Evolutionary conservation across 371 early-diverging fungal species (phyloP).

Genomic region (Mortierella sp.): DNA sequence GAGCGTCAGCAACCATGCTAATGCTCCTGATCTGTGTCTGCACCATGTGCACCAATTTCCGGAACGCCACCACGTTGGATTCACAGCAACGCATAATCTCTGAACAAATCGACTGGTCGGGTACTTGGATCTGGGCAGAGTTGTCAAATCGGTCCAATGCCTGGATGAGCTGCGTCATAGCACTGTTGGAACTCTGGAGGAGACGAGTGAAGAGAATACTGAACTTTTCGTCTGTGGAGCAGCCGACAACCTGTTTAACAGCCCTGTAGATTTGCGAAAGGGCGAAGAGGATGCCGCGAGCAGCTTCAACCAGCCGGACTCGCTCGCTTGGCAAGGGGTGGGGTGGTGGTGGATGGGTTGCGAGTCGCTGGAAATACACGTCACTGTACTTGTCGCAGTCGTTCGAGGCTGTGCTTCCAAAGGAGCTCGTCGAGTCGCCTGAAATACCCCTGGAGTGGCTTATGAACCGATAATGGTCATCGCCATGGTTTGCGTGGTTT

Average conservation of each 20-base stretch:
- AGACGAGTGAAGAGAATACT: conserved; percentile 33
- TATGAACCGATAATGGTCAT: conserved; percentile 52
- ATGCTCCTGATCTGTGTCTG: conserved; percentile 49
- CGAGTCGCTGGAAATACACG: conserved; percentile 53
- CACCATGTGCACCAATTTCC: conserved; percentile 46
- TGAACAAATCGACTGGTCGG: conserved; percentile 35
- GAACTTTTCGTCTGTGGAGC: conserved; percentile 52
- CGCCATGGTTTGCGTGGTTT: conserved; percentile 14
- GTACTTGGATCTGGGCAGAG: conserved; percentile 43
- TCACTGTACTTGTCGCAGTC: conserved; percentile 55
- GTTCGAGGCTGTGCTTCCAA: conserved; percentile 43
- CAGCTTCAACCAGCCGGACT: conserved; percentile 45
- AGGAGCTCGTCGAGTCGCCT: conserved; percentile 52
- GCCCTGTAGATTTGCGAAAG: conserved; percentile 55
- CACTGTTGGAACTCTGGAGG: conserved; percentile 34
- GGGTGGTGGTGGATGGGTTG: conserved; percentile 27
- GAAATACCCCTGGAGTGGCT: conserved; percentile 53
- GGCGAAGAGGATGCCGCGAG: conserved; percentile 56
- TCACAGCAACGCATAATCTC: conserved; percentile 53
- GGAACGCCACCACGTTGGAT: conserved; percentile 43
- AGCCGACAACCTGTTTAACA: conserved; percentile 50
- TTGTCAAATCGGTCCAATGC: conserved; percentile 53
- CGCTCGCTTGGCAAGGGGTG: conserved; percentile 40
- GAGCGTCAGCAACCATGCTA: conserved; percentile 57
- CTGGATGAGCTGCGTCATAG: conserved; percentile 50